Percentiles rank a stretch among this genome's conserved stretches.
These are phyloP conservation scores for Camelina sativa DNA, from an alignment of 345 rosid species.

Conservation along the genomic window DNA sequence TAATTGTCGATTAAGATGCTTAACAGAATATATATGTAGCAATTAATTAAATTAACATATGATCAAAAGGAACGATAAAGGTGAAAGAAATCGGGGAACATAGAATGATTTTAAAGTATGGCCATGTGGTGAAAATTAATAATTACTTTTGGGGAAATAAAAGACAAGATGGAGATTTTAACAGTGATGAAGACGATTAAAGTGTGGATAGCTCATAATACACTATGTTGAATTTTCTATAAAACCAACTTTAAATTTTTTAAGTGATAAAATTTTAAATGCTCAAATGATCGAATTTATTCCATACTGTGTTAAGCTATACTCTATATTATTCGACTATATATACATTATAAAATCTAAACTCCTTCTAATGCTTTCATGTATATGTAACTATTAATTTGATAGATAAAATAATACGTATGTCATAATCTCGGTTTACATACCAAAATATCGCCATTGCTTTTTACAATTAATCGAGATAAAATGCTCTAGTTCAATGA, in stretches of 20 bases:
- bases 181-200: constrained; percentile 15
- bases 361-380: too few species aligned
- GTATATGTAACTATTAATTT: too few species aligned
- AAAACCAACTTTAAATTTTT: background rate
- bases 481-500: background rate
- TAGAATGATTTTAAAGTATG: constrained; percentile 39
- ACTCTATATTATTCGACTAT: too few species aligned
- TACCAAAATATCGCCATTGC: too few species aligned
- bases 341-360: too few species aligned
- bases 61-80: constrained; percentile 19
- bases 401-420: too few species aligned
- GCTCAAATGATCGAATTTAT: too few species aligned
- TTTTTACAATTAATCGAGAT: too few species aligned
- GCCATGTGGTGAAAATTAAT: constrained; percentile 38
- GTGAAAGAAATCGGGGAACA: constrained; percentile 37
- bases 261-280: background rate
- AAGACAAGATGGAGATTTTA: constrained; percentile 32
- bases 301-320: background rate
- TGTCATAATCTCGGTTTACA: too few species aligned
- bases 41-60: background rate
- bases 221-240: background rate
- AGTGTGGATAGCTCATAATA: background rate
- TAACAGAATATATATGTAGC: background rate
- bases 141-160: constrained; percentile 30
- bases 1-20: constrained; percentile 21